Conservation (phyloP, 2,329 filamentous ascomycete genomes). For the Botrytis cinerea region DNA sequence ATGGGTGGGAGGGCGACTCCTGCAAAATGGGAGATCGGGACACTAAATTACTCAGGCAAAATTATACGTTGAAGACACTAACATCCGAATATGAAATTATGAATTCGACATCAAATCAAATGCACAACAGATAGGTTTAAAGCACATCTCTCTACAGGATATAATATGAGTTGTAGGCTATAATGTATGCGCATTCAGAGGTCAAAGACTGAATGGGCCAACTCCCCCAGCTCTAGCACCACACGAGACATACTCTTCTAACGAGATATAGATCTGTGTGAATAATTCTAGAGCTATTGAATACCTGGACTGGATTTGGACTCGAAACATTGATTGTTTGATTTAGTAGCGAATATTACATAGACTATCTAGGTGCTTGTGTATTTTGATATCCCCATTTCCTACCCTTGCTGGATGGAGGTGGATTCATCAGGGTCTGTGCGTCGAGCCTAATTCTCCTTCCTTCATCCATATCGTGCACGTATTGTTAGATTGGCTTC, state of each 20-base stretch:
- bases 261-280: no score
- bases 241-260: no score
- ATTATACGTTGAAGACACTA: neutral
- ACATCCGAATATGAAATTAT: neutral
- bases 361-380: neutral
- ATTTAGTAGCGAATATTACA: neutral
- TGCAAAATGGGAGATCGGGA: no score
- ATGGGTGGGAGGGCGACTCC: neutral
- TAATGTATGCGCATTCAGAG: neutral
- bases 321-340: accelerated
- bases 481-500: neutral
- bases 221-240: no score
- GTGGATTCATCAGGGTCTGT: neutral
- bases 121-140: no score
- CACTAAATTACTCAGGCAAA: neutral
- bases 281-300: neutral
- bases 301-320: accelerated
- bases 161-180: no score
- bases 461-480: neutral
- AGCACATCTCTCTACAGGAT: no score
- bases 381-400: neutral
- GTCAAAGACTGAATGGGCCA: no score
- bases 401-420: neutral
- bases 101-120: no score
- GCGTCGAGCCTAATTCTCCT: neutral